Evolutionary conservation across 2,329 filamentous ascomycete species (phyloP).

Genomic region (Microcera coccophila): DNA sequence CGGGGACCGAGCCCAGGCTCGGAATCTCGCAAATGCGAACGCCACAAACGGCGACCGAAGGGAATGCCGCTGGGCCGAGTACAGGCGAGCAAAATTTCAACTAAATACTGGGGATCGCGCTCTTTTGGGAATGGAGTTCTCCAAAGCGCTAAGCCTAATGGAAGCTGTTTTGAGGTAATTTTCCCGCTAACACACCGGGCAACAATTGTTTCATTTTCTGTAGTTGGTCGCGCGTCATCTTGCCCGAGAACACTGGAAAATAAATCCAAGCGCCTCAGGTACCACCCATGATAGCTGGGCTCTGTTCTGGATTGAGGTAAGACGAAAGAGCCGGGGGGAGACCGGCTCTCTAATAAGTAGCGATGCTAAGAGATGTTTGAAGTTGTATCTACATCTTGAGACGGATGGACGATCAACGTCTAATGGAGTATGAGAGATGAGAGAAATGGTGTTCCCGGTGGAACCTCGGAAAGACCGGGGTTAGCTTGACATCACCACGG

Average conservation of each 20-base stretch:
- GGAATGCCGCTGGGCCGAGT: slow-evolving; percentile 28
- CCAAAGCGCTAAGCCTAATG: slow-evolving; percentile 20
- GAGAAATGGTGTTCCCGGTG: too few species aligned
- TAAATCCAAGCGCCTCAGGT: slow-evolving; percentile 8
- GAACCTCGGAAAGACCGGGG: too few species aligned
- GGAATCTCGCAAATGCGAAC: slow-evolving; percentile 24
- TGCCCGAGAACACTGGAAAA: slow-evolving; percentile 16
- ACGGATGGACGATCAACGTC: not conserved
- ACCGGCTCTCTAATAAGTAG: not conserved
- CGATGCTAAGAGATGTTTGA: not conserved
- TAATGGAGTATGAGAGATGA: not conserved
- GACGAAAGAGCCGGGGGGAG: not conserved
- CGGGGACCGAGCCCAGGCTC: slow-evolving; percentile 25
- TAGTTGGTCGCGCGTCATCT: slow-evolving; percentile 14
- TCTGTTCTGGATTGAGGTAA: slow-evolving; percentile 4
- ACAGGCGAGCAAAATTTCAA: slow-evolving; percentile 1
- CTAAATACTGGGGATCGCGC: slow-evolving; percentile 7
- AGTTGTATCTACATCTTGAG: not conserved
- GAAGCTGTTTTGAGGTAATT: slow-evolving; percentile 24
- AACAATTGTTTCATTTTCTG: slow-evolving; percentile 9
- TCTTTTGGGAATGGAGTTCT: not conserved
- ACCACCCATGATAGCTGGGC: slow-evolving; percentile 3
- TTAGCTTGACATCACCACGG: too few species aligned
- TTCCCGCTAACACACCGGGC: slow-evolving; percentile 18
- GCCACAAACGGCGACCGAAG: slow-evolving; percentile 24